Base-by-base conservation (phyloP, 441 rosid genomes). In the Croton setiger region DNA sequence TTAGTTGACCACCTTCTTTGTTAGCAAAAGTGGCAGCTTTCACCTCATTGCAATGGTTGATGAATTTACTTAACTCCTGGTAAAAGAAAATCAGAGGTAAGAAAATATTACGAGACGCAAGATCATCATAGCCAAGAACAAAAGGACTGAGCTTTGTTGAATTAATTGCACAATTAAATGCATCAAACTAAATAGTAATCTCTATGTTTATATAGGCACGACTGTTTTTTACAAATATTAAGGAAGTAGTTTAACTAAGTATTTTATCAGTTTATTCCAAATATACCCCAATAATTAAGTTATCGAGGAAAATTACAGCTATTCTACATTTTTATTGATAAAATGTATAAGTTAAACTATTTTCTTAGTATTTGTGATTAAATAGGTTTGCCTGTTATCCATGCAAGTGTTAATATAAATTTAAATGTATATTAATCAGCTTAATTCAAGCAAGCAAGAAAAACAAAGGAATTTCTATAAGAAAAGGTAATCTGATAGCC, bases 41-140 rank as follows among this genome's bases (percentile, higher is more conserved):
- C 72, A 83, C 72, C 85, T 89, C 96, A 23, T 91, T 89, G 86
- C 95, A 86, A 13, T 86, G 93, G 80, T 93, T 93, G 62, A 91
- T 88, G 78, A 93, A 93, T 79, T 89, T 91, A 61, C 83, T 91
- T 65, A 88, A 70, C 71, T 91, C 95, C 97, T 93, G 84, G 27
- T 48, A 5, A 65, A 3, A 60, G 5, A 64, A 49, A 31, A 31
- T 55, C 53, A 78, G 63, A 51, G 33, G 27, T 58, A 48, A 78
- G 67, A 27, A 66, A 10, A n/a, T 56, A 5, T 72, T 23, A 55
- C 17, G 21, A 17, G 55, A 49, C 51, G 9, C 35, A 58, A 23
- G 23, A 10, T 44, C 52, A 44, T 41, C 7, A 20, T 21, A 62
- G 3, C 12, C 8, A 21, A 12, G 21, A 21, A 9, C 9, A 4